These are phyloP conservation scores for Termitomyces bulborhizus DNA, from an alignment of 768 basidiomycete genomes.

Conservation along the genomic window DNA sequence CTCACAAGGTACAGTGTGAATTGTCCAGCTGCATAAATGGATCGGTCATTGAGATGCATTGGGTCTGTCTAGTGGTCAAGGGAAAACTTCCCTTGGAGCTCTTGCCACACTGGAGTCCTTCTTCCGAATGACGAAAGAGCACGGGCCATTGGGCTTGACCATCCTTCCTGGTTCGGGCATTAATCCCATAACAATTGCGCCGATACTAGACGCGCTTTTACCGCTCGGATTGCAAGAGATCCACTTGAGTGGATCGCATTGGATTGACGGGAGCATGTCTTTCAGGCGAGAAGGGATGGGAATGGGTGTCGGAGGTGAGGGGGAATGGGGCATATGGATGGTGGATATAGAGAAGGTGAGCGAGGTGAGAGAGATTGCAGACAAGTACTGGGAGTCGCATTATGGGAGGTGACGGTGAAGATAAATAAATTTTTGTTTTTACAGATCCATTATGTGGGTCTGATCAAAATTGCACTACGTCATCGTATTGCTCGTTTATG, in stretches of 20 bases:
- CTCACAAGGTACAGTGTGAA: conserved; percentile 56
- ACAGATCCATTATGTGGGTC: not conserved
- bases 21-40: not conserved
- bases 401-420: not conserved
- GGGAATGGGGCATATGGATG: conserved; percentile 67
- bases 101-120: conserved; percentile 35
- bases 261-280: conserved; percentile 48
- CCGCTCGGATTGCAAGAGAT: conserved; percentile 60
- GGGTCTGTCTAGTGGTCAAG: conserved; percentile 42
- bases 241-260: conserved; percentile 69
- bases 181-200: conserved; percentile 46
- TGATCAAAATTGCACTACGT: not conserved
- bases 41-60: not conserved
- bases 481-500: not conserved
- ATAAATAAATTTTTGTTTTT: not conserved
- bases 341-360: conserved; percentile 49
- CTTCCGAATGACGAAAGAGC: conserved; percentile 27
- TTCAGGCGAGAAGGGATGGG: conserved; percentile 55
- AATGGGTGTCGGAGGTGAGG: conserved; percentile 51
- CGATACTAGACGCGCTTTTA: conserved; percentile 43
- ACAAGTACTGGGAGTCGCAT: conserved; percentile 26
- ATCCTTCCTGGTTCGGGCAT: conserved; percentile 79
- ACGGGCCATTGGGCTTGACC: conserved; percentile 32
- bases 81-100: conserved; percentile 33
- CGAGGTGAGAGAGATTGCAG: conserved; percentile 43